phyloP scores from a whole-genome alignment of 2,329 filamentous ascomycete genomes.

The Calonectria crousiana region DNA sequence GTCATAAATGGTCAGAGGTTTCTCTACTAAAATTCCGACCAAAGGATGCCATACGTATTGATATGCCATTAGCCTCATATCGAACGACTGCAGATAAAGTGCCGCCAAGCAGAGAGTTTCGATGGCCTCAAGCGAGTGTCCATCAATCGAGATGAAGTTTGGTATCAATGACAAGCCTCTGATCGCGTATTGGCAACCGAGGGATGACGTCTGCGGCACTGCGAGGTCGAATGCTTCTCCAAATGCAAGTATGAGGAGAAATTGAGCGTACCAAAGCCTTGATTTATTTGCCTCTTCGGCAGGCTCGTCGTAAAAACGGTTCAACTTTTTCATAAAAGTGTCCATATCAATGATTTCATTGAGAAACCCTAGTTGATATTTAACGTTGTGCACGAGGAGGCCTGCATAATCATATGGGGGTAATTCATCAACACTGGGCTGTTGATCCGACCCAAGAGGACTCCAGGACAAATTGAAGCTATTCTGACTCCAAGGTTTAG shows the following conservation, averaged over 20 bases:
- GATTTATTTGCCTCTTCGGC: neutral
- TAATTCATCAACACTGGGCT: conserved; percentile 11
- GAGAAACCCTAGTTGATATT: conserved; percentile 18
- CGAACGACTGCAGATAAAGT: conserved; percentile 3
- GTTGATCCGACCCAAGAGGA: conserved; percentile 7
- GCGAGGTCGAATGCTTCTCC: conserved; percentile 4
- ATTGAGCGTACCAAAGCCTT: conserved; percentile 18
- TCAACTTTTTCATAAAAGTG: neutral
- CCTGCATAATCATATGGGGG: conserved; percentile 18
- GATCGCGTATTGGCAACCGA: neutral
- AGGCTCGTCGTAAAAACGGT: conserved; percentile 21
- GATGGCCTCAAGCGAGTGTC: neutral
- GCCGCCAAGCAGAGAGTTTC: neutral
- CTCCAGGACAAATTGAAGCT: conserved; percentile 9
- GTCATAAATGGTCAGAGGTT: neutral
- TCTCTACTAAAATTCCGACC: neutral
- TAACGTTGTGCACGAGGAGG: conserved; percentile 9
- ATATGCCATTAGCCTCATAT: conserved; percentile 16
- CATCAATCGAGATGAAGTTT: conserved; percentile 6
- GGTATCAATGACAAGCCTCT: conserved; percentile 18
- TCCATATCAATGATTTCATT: conserved; percentile 17
- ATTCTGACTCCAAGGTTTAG: neutral
- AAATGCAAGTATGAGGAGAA: conserved; percentile 22
- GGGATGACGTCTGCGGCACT: neutral
- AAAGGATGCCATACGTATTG: neutral